Base-by-base conservation (phyloP, 352 stramenopile species). In the Elongisporangium undulatum region DNA sequence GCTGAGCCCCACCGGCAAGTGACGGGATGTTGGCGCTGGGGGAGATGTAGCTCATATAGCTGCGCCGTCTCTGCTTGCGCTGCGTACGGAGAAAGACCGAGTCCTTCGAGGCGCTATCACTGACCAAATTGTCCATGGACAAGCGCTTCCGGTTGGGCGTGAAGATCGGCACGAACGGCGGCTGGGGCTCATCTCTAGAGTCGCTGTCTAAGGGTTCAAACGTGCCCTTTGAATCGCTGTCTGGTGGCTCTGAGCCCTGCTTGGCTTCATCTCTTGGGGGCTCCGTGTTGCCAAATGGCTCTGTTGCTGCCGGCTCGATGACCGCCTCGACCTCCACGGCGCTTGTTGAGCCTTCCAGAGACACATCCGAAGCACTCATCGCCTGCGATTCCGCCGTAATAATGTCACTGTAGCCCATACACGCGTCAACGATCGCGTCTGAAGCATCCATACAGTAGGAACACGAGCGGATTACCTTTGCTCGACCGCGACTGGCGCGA, bases 1-100 rank as follows among this genome's bases (percentile, higher is more conserved):
- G 71, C 56, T 89, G 69, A 8, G 82, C 79, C 2, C 80, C 82
- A 10, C 82, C 80, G 22, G 70, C 63, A 4, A 92, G 59, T 23
- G 78, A 75, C 29, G 82, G 67, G 2, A 72, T 53, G 41, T 69
- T 74, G 5, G 68, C 67, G 21, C 63, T 84, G 1, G 82, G 80
- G 0, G 83, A 84, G n/a, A 81, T 60, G 49, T 72, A 79, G 50
- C 69, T 78, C 41, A 80, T 69, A 34, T 75, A 80, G 58, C 77
- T 84, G 26, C 75, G 71, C 0, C 77, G 74, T 58, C 72, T 67
- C 45, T 80, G 71, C 52, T 71, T 85, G 16, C 53, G 61, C 49
- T 63, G 52, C 13, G 39, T 66, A 2, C 53, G 41, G 56, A 51
- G 62, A 49, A 22, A 16, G 26, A 50, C 53, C 52, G 29, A 29